A percentile compares a stretch with the other conserved stretches of the same genome.
Evolutionary conservation across 23 red algal genomes (phyloP).

Genomic region (Cyanidioschyzon merolae): DNA sequence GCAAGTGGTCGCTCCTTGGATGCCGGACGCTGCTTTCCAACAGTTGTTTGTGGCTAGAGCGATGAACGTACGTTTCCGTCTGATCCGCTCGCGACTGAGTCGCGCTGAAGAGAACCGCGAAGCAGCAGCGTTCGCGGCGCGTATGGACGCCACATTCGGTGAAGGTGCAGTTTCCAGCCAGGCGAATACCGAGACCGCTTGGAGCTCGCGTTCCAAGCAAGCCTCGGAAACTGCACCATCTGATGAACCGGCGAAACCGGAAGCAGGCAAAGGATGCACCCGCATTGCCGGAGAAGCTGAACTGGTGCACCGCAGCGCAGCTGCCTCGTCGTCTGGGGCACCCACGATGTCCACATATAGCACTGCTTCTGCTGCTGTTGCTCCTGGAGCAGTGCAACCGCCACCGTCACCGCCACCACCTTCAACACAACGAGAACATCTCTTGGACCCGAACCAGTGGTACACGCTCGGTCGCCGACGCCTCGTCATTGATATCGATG

Average conservation of each 20-base stretch:
- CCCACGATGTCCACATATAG: neutral
- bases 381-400: no score
- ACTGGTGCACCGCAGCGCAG: neutral
- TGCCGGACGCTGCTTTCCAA: neutral
- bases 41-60: neutral
- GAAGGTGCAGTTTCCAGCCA: neutral
- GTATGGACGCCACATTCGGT: neutral
- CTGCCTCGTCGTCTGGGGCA: neutral
- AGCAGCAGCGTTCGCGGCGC: neutral
- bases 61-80: neutral
- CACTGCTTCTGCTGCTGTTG: neutral
- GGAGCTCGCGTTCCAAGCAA: neutral
- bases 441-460: constrained; percentile 5
- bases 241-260: no score
- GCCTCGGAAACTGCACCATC: neutral
- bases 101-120: constrained; percentile 1
- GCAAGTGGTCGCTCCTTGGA: neutral
- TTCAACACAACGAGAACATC: neutral
- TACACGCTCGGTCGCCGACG: constrained; percentile 11
- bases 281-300: neutral
- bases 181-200: neutral
- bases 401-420: no score
- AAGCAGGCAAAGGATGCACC: no score
- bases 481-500: neutral
- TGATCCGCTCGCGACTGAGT: neutral